Base-by-base conservation (phyloP, 2,329 filamentous ascomycete species). In the Colletotrichum agaves region DNA sequence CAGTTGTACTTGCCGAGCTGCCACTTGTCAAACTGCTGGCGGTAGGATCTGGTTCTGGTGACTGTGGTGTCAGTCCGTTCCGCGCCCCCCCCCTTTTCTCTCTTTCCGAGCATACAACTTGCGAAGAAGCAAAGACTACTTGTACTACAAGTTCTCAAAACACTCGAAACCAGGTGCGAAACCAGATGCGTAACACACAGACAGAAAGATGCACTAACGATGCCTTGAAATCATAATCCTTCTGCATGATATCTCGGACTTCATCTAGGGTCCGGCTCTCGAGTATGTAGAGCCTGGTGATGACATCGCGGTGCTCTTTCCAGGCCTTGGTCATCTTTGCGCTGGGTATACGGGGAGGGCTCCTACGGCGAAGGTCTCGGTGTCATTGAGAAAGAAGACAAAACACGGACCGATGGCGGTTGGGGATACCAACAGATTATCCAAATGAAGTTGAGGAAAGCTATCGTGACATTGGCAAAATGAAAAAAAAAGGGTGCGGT, bases 11-110 rank as follows among this genome's bases (percentile, higher is more conserved):
- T 86, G 71, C 75, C 73, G 46, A 84, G 70, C 4, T 75, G 71
- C 84, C 84, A 86, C 65, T 74, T 77, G 23, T 81, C 78, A 68
- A 86, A 79, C 41, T 81, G 78, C n/a, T 82, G 82, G 19, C 83
- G 77, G 71, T 85, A 86, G 3, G 84, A 82, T 58, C 84, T 81
- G n/a, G 76, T 78, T 15, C 76, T 78, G 19, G 10, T 11, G 2
- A 7, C 27, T 17, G 15, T n/a, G 10, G 2, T 52, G 39, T 58
- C 41, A 53, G 39, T 33, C 23, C 2, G 27, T 7, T 27, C 27
- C 27, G 6, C 27, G 4, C 3, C 21, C 21, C 21, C 21, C 27
- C 27, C 27, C 27, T 2, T 6, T 2, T 27, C 6, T 2, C 5
- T 6, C 5, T 27, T 2, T 2, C 27, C 27, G 8, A 27, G 27